Conservation (phyloP, 768 basidiomycete genomes). For the Tephrocybe rancida region DNA sequence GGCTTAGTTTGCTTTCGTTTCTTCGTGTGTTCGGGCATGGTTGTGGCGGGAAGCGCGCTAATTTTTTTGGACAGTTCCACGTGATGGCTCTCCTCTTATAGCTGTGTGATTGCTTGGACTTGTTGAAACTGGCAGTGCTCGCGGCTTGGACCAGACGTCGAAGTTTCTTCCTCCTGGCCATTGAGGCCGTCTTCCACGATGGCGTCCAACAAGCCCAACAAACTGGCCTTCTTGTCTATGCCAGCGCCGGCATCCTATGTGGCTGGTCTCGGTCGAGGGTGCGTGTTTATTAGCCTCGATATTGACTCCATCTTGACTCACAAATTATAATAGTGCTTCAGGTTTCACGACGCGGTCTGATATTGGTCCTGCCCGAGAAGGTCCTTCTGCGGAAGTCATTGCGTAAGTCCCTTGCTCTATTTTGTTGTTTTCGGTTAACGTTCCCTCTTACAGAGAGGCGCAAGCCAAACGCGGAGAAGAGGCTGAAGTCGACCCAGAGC, state of each 20-base stretch:
- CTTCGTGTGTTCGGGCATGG: slow-evolving; percentile 34
- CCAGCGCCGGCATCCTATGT: slow-evolving; percentile 97
- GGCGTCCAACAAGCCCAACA: slow-evolving; percentile 57
- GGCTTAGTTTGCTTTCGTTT: slow-evolving; percentile 51
- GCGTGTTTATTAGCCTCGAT: slow-evolving; percentile 25
- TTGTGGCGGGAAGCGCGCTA: slow-evolving; percentile 8
- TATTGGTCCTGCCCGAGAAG: slow-evolving; percentile 97
- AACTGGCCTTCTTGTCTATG: slow-evolving; percentile 88
- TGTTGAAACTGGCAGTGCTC: neutral
- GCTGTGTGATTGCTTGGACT: neutral
- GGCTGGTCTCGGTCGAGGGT: slow-evolving; percentile 98
- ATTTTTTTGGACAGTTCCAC: slow-evolving; percentile 10
- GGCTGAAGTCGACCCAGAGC: slow-evolving; percentile 83
- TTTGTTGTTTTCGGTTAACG: neutral
- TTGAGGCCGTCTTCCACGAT: slow-evolving; percentile 4
- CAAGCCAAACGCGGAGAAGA: slow-evolving; percentile 88
- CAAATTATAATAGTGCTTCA: slow-evolving; percentile 65
- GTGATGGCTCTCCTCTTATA: neutral
- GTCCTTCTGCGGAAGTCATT: slow-evolving; percentile 87
- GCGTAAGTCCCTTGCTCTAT: slow-evolving; percentile 56
- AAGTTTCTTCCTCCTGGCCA: neutral
- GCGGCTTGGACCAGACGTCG: neutral
- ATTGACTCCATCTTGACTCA: slow-evolving; percentile 6
- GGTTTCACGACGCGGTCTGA: slow-evolving; percentile 98
- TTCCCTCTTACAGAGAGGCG: slow-evolving; percentile 70